Evolutionary conservation across 306 rosid genomes (phyloP).

Genomic region (Pterocarpus santalinus): DNA sequence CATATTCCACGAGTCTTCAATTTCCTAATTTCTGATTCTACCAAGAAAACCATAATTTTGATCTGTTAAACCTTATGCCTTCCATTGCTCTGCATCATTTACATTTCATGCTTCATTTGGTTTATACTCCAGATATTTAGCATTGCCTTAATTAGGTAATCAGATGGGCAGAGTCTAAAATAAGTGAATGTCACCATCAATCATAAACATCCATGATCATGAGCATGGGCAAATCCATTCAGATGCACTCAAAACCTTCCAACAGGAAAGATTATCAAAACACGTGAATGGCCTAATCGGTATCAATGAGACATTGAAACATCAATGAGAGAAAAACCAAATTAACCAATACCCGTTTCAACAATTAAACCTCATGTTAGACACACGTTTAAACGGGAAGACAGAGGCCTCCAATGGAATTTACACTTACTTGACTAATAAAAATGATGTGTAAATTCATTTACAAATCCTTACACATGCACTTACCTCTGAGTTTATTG

Average conservation of each 20-base stretch:
- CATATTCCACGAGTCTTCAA: too few species aligned
- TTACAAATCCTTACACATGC: constrained; percentile 29
- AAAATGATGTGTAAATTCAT: constrained; percentile 30
- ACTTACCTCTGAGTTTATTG: constrained; percentile 63
- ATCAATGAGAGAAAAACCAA: constrained; percentile 18
- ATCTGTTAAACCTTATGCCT: neutral
- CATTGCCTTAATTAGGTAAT: neutral
- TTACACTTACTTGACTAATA: neutral
- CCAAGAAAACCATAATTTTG: too few species aligned
- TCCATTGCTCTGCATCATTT: constrained; percentile 1
- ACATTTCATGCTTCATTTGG: constrained; percentile 13
- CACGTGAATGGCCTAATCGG: neutral
- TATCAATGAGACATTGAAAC: neutral
- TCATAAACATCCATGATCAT: constrained; percentile 4
- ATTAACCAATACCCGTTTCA: neutral
- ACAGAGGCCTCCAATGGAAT: neutral
- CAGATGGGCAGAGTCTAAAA: constrained; percentile 10
- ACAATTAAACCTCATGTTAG: neutral
- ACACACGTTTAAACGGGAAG: neutral
- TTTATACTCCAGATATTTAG: neutral
- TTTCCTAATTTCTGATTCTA: too few species aligned
- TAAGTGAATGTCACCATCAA: neutral
- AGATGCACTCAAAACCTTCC: neutral
- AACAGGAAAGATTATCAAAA: constrained; percentile 16
- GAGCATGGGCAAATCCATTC: too few species aligned